Evolutionary conservation across 2,329 filamentous ascomycete genomes (phyloP), one percentile per base, ranked within the genome.

Genomic region (Pseudocercospora musae): DNA sequence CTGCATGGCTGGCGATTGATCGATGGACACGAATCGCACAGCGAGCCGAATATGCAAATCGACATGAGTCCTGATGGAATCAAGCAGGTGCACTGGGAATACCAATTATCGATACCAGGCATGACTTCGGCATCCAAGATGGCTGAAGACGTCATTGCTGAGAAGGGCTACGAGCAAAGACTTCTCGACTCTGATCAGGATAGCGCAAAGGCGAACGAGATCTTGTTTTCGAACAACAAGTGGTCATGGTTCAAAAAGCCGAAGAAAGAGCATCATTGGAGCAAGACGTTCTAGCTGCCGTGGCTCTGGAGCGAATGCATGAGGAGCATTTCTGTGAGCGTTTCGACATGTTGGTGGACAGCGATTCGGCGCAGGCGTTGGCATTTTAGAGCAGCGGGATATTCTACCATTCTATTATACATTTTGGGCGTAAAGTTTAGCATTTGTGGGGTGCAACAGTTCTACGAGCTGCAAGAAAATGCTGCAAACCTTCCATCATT

Each of bases 1-100:
- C 60, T 76, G 8, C 52, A 70, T 15, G 69, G 69, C 21, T 76
- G 74, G 74, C 62, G 62, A 31, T 65, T 76, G 1, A 61, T 68
- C 1, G 74, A 75, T 55, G 72, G 70, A 1, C 71, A 73, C 56
- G 57, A 62, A 15, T 62, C 57, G 8, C 67, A 71, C 18, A 23
- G 11, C 10, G 60, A 65, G 20, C 64, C 69, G 5, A 71, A 70
- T 48, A 60, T 57, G 56, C 56, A 68, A 11, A 68, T 70, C 44
- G 66, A 68, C 46, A 69, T 69, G 64, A 64, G 52, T 33, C 61
- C 67, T 1, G 67, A 53, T 7, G 67, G 63, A 3, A 52, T 66
- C 15, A 58, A 67, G 25, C 58, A 67, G n/a, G 59, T 71, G 18
- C 63, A 67, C 10, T 73, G 72, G 72, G 59, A 70, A 40, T 73